These are phyloP conservation scores for Penicillium sp. DNA, from an alignment of 2,329 filamentous ascomycete genomes.

Conservation along the genomic window DNA sequence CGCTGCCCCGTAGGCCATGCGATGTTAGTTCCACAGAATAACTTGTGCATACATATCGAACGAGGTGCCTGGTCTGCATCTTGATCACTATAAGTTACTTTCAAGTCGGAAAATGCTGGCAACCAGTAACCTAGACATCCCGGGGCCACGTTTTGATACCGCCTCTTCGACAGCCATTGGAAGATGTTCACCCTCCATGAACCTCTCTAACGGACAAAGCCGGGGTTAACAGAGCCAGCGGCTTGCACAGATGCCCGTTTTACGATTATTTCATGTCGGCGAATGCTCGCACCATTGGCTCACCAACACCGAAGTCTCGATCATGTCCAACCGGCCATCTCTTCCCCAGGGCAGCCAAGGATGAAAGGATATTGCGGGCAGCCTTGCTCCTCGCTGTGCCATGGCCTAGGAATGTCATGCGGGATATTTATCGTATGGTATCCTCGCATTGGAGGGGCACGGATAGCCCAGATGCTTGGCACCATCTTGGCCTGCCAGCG, in stretches of 20 bases:
- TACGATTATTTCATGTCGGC: not conserved
- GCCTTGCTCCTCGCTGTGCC: slow-evolving; percentile 12
- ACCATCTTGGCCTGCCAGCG: slow-evolving; percentile 18
- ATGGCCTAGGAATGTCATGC: slow-evolving; percentile 3
- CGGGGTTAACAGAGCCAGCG: not conserved
- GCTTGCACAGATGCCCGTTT: not conserved
- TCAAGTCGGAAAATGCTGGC: not conserved
- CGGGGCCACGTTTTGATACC: not conserved
- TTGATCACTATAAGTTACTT: not conserved
- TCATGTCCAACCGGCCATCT: slow-evolving; percentile 2
- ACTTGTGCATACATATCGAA: not conserved
- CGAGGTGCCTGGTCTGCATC: not conserved
- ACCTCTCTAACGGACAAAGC: not conserved
- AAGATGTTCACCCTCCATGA: not conserved
- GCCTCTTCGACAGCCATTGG: not conserved
- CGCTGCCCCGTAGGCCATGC: not conserved
- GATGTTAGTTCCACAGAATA: not conserved
- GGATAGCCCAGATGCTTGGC: slow-evolving; percentile 21
- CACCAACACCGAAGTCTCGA: slow-evolving; percentile 7
- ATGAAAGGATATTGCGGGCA: slow-evolving; percentile 10
- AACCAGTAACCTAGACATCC: not conserved
- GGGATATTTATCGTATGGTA: slow-evolving; percentile 9
- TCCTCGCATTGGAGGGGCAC: slow-evolving; percentile 13
- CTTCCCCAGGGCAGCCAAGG: slow-evolving; percentile 9
- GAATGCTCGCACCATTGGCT: slow-evolving; percentile 5